Conservation (phyloP, 2,329 filamentous ascomycete genomes). For the Aureobasidium pullulans region DNA sequence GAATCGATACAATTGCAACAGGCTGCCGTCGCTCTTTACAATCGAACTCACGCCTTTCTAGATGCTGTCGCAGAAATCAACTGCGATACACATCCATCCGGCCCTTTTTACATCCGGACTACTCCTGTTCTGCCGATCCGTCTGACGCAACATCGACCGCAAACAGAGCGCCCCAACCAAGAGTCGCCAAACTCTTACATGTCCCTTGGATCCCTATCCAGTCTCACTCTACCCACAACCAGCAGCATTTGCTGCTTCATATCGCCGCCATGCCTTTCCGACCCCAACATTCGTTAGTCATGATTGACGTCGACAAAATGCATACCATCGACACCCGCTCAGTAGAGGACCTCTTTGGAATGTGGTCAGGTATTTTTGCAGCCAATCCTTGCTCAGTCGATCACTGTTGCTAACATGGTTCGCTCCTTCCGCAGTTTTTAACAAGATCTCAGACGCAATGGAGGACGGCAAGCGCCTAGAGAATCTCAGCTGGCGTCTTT, state of each 20-base stretch:
- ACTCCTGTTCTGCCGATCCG: constrained; percentile 4
- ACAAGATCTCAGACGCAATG: constrained; percentile 86
- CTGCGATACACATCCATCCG: neutral
- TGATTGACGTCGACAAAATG: constrained; percentile 84
- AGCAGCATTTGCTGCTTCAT: constrained; percentile 4
- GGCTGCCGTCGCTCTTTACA: neutral
- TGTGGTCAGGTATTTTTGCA: constrained; percentile 77
- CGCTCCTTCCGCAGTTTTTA: constrained; percentile 53
- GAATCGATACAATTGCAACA: neutral
- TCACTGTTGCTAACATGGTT: constrained; percentile 12
- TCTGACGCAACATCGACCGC: constrained; percentile 10
- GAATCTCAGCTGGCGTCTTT: constrained; percentile 92
- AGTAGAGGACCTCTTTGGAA: constrained; percentile 86
- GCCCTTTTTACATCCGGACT: neutral
- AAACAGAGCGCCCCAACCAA: neutral
- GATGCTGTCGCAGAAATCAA: constrained; percentile 3
- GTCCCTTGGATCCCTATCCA: neutral
- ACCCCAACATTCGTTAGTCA: constrained; percentile 78
- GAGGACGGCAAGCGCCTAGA: constrained; percentile 88
- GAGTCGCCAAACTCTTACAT: neutral
- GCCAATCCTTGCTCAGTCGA: neutral
- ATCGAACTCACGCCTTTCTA: neutral
- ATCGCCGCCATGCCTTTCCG: constrained; percentile 64
- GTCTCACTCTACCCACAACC: neutral
- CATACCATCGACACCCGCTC: constrained; percentile 92